Percentiles rank a stretch among this genome's conserved stretches.
Evolutionary conservation across 805 yeast genomes (phyloP).

Genomic region (Schizosaccharomyces lindneri): DNA sequence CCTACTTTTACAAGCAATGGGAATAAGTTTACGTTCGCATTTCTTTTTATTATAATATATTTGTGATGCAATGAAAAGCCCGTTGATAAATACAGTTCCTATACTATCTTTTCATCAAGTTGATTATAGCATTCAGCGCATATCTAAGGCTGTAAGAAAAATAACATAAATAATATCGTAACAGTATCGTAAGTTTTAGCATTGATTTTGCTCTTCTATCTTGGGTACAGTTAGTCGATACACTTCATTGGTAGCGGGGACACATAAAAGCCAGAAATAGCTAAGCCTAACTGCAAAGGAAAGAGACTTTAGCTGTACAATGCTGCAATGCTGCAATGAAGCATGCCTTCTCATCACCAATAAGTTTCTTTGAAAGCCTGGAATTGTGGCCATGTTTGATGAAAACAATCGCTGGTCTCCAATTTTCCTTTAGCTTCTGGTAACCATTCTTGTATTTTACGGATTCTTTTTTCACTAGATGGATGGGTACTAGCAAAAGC

Average conservation of each 20-base stretch:
- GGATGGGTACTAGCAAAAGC: slow-evolving; percentile 82
- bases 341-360: background rate
- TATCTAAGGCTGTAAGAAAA: too few species aligned
- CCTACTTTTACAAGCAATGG: background rate
- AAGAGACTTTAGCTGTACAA: background rate
- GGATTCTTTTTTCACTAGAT: slow-evolving; percentile 44
- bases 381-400: background rate
- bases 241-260: too few species aligned
- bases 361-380: background rate
- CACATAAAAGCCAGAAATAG: background rate
- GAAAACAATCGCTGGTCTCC: slow-evolving; percentile 1
- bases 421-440: slow-evolving; percentile 5
- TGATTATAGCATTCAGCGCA: too few species aligned
- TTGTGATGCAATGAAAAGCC: background rate
- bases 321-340: background rate
- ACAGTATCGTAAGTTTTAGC: too few species aligned
- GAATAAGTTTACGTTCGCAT: background rate
- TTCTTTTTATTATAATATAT: too few species aligned
- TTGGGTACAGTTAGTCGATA: too few species aligned
- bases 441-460: slow-evolving; percentile 39
- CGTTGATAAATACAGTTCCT: background rate
- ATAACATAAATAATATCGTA: too few species aligned
- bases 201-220: too few species aligned
- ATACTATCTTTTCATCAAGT: too few species aligned
- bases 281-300: background rate